Evolutionary conservation across 2,329 filamentous ascomycete species (phyloP).

Genomic region (Fusarium sp.): DNA sequence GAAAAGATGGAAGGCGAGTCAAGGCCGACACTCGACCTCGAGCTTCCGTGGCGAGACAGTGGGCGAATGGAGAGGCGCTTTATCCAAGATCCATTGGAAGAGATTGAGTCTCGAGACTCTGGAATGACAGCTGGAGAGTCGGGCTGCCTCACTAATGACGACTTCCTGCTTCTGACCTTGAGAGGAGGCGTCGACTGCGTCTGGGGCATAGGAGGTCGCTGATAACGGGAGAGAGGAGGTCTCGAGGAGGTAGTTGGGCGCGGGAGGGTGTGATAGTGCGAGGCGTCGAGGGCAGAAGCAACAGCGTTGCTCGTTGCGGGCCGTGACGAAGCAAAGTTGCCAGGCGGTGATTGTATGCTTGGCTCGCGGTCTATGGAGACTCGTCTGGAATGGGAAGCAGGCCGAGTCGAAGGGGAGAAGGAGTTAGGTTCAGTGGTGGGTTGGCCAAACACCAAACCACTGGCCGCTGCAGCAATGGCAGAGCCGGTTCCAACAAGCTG

Average conservation of each 20-base stretch:
- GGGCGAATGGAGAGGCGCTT: constrained; percentile 75
- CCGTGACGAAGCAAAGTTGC: constrained; percentile 51
- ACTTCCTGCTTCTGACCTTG: constrained; percentile 54
- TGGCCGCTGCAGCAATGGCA: constrained; percentile 69
- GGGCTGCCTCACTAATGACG: constrained; percentile 55
- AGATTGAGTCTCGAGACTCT: constrained; percentile 67
- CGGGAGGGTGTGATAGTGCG: constrained; percentile 47
- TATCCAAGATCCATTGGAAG: constrained; percentile 77
- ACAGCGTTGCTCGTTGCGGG: constrained; percentile 58
- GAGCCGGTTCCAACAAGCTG: constrained; percentile 72
- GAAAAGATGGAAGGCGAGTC: constrained; percentile 75
- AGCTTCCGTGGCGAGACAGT: constrained; percentile 71
- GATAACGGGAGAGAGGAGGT: constrained; percentile 53
- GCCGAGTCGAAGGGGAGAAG: constrained; percentile 45
- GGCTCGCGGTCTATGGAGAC: constrained; percentile 52
- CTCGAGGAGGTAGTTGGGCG: constrained; percentile 49
- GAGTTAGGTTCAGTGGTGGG: constrained; percentile 56
- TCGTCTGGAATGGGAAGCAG: constrained; percentile 45
- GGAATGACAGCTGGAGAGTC: constrained; percentile 53
- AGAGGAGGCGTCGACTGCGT: constrained; percentile 56
- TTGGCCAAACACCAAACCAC: constrained; percentile 69
- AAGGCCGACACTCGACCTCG: constrained; percentile 71
- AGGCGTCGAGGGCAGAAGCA: constrained; percentile 48
- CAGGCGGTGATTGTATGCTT: constrained; percentile 43
- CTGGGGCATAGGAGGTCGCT: constrained; percentile 55